Percentiles rank a stretch among this genome's conserved stretches.
Conservation (phyloP, 2,329 filamentous ascomycete species). For the Alternaria solani region DNA sequence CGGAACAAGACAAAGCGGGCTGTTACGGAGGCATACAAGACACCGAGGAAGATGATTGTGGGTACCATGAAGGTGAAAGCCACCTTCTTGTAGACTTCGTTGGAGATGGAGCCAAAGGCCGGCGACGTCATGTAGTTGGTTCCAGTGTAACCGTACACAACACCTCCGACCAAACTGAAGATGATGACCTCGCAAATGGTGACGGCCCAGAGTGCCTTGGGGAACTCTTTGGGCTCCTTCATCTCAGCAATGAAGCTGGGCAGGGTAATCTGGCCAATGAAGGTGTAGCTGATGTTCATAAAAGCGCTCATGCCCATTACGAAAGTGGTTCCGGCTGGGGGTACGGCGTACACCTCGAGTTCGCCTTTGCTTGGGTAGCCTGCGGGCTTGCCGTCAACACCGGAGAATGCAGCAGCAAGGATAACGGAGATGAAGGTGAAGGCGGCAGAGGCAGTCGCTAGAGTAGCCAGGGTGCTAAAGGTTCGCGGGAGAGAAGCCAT, state of each 20-base stretch:
- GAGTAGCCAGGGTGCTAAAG: conserved; percentile 78
- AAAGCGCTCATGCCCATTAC: conserved; percentile 86
- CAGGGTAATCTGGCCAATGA: conserved; percentile 93
- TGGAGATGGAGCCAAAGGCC: conserved; percentile 83
- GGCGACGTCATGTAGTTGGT: conserved; percentile 88
- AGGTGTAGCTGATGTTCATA: conserved; percentile 94
- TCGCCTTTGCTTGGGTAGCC: conserved; percentile 66
- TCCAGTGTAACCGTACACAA: conserved; percentile 88
- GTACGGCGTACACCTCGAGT: conserved; percentile 73
- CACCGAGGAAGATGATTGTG: conserved; percentile 89
- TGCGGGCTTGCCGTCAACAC: conserved; percentile 75
- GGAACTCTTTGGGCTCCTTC: conserved; percentile 81
- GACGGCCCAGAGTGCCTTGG: conserved; percentile 89
- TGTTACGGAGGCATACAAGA: conserved; percentile 88
- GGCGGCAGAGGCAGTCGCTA: conserved; percentile 80
- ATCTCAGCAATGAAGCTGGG: conserved; percentile 97
- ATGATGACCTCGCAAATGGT: conserved; percentile 88
- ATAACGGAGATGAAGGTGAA: conserved; percentile 93
- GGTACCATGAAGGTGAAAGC: conserved; percentile 96
- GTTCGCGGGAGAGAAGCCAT: conserved; percentile 84
- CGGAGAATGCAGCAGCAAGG: conserved; percentile 82
- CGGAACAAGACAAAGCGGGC: conserved; percentile 93
- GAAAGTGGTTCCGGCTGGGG: conserved; percentile 76
- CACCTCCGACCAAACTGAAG: conserved; percentile 80
- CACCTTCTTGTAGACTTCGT: conserved; percentile 81